phyloP scores from a whole-genome alignment of 257 asterid genomes.

The Cinchona pubescens region DNA sequence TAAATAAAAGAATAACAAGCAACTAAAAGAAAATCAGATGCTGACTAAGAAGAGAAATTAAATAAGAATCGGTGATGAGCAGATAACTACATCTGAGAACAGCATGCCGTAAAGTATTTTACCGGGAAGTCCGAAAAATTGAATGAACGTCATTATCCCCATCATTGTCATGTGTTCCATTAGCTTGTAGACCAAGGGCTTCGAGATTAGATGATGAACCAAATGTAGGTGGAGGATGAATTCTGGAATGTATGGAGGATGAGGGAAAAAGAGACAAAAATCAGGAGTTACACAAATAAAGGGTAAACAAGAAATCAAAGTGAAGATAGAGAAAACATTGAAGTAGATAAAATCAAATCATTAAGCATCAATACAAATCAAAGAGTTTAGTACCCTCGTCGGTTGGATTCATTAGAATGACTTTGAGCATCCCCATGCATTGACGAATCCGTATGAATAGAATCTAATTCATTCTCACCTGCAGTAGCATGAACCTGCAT shows the following conservation, averaged over 20 bases:
- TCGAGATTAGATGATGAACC: constrained; percentile 50
- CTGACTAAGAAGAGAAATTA: too few relatives aligned
- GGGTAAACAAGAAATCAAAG: neutral
- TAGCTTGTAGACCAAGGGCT: constrained; percentile 34
- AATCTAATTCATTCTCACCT: constrained; percentile 29
- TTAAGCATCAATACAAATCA: neutral
- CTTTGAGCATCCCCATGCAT: constrained; percentile 38
- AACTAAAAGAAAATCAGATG: neutral
- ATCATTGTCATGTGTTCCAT: constrained; percentile 22
- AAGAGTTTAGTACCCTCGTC: constrained; percentile 19
- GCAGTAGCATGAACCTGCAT: constrained; percentile 31
- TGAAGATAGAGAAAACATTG: neutral
- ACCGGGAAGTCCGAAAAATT: constrained; percentile 37
- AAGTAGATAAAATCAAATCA: neutral
- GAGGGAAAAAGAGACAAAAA: constrained; percentile 8
- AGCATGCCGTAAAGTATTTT: neutral
- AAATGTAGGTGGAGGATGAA: constrained; percentile 53
- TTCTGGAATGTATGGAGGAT: constrained; percentile 21
- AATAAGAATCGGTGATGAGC: too few relatives aligned
- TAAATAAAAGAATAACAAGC: neutral
- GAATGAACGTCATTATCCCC: constrained; percentile 29
- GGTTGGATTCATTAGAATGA: constrained; percentile 21
- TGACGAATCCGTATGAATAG: constrained; percentile 22
- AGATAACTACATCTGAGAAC: too few relatives aligned
- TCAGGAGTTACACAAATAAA: neutral